Evolutionary conservation across 495 filamentous ascomycete genomes (phyloP), one percentile per base, ranked within the genome.

Genomic region (Bombardia bombarda): DNA sequence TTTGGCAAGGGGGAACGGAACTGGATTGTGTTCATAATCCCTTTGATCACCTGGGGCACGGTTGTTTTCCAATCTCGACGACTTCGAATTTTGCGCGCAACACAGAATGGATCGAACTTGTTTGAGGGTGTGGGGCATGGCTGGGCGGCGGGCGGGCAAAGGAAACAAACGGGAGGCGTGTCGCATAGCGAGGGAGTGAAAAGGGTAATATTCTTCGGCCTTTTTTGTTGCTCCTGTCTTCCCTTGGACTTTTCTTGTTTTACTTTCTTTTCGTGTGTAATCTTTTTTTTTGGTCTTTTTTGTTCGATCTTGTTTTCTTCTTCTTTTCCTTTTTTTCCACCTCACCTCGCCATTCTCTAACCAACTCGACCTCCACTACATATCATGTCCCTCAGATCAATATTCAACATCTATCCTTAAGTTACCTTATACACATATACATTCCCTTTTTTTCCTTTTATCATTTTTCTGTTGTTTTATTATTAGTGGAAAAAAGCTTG

Each of bases 181-280:
- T n/a, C n/a, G n/a, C 69, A 72, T 70, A 77, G 70, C 74, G 77
- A 73, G 63, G 74, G 74, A 75, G 74, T 73, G 71, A 69, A 68
- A 68, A 67, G 75, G 73, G 72, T 74, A 56, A n/a, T n/a, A n/a
- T n/a, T n/a, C n/a, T n/a, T n/a, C n/a, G n/a, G n/a, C n/a, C n/a
- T n/a, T n/a, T n/a, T n/a, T n/a, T n/a, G n/a, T n/a, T n/a, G n/a
- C n/a, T n/a, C n/a, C n/a, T n/a, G n/a, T n/a, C n/a, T n/a, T n/a
- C 74, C 69, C 69, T 70, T 66, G 69, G 73, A 72, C 69, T 53
- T 53, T 53, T 54, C 43, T 56, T 46, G 40, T 32, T 59, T 51
- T 58, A 51, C 51, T 56, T 54, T 53, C 52, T 53, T 41, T 53
- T 22, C 26, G 46, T 47, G 49, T 51, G 42, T 55, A 44, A 51